These are phyloP conservation scores for Fusarium proliferatum DNA, from an alignment of 2,329 filamentous ascomycete species.

Conservation along the genomic window DNA sequence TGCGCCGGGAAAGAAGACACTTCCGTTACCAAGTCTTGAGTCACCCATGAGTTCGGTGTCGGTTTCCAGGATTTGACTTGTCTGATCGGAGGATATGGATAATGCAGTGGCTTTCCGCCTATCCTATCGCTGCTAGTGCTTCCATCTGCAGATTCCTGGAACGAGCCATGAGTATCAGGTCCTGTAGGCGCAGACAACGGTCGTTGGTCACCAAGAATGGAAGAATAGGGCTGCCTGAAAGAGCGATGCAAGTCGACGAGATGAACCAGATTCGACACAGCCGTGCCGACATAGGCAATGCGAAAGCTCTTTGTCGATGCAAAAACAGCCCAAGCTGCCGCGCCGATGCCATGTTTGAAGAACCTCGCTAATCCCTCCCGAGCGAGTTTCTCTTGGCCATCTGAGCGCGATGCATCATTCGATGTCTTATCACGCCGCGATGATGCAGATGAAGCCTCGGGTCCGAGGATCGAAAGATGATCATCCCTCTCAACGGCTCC, in stretches of 20 bases:
- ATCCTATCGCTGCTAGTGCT: conserved; percentile 24
- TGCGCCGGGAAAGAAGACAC: conserved; percentile 40
- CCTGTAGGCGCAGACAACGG: conserved; percentile 27
- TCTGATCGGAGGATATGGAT: conserved; percentile 42
- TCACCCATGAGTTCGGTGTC: conserved; percentile 31
- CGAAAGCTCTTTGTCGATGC: conserved; percentile 41
- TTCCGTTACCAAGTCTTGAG: conserved; percentile 36
- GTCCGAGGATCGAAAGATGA: conserved; percentile 6
- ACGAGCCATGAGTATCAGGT: conserved; percentile 28
- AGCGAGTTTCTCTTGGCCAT: conserved; percentile 40
- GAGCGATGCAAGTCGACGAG: conserved; percentile 39
- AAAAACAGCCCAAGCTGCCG: conserved; percentile 42
- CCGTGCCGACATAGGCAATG: conserved; percentile 43
- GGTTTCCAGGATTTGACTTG: conserved; percentile 42
- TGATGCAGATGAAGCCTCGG: background rate
- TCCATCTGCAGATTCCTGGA: conserved; percentile 26
- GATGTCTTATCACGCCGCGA: background rate
- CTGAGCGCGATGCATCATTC: conserved; percentile 1
- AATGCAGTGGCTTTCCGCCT: conserved; percentile 29
- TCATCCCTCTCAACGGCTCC: conserved; percentile 22
- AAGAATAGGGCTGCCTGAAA: conserved; percentile 39
- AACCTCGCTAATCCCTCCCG: conserved; percentile 40
- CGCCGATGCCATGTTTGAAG: conserved; percentile 42
- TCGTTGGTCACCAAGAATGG: background rate
- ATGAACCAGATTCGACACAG: conserved; percentile 42